Conservation (phyloP, 257 asterid species). For the Nicotiana paniculata region DNA sequence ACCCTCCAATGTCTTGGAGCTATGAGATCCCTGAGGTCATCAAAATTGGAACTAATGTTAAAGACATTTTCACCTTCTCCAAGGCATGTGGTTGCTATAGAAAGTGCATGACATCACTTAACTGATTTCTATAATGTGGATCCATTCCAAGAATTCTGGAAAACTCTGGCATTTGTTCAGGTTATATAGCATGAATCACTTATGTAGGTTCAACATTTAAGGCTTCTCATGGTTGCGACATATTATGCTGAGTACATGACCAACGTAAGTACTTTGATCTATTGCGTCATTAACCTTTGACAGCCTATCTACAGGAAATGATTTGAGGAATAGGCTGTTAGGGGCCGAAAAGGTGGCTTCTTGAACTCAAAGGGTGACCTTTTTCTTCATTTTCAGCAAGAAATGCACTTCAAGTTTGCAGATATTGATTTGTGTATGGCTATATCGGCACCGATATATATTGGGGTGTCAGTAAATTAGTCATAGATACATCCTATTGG, state of each 20-base stretch:
- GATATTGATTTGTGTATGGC: background rate
- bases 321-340: background rate
- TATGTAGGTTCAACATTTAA: background rate
- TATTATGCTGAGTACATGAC: background rate
- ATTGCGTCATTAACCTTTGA: background rate
- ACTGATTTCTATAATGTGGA: background rate
- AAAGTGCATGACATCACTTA: background rate
- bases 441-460: background rate
- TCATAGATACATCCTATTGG: background rate
- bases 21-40: background rate
- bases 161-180: background rate
- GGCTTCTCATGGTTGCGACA: background rate
- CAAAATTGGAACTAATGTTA: background rate
- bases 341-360: background rate
- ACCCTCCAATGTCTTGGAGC: background rate
- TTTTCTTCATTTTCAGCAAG: background rate
- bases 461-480: background rate
- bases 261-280: background rate
- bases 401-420: background rate
- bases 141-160: background rate
- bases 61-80: background rate
- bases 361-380: background rate
- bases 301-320: background rate
- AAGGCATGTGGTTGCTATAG: background rate
- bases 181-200: background rate